These are phyloP conservation scores for Atkinsonella texensis DNA, from an alignment of 2,329 filamentous ascomycete genomes.

Conservation along the genomic window DNA sequence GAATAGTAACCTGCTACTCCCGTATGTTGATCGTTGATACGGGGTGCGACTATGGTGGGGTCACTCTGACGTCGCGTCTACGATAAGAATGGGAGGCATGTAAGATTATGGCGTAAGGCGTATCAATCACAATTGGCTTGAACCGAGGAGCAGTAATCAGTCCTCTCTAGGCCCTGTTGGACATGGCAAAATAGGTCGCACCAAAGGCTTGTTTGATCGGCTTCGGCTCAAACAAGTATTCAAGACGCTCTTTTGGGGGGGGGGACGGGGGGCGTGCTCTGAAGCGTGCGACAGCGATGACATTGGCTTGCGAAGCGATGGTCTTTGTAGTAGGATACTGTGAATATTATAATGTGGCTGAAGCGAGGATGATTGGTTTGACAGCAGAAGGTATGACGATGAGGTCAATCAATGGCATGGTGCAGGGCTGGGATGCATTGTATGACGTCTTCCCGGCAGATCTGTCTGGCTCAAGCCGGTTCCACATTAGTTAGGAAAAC, in stretches of 20 bases:
- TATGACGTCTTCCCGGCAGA: not conserved
- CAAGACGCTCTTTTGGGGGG: not conserved
- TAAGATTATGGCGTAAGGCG: not conserved
- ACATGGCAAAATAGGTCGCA: not conserved
- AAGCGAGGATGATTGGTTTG: not conserved
- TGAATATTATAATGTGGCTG: not conserved
- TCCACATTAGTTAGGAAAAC: not conserved
- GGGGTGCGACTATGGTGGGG: slow-evolving; percentile 3
- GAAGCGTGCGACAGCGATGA: not conserved
- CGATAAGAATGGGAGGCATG: not conserved
- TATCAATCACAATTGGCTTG: not conserved
- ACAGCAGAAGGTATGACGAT: not conserved
- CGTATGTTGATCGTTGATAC: not conserved
- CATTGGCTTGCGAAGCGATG: not conserved
- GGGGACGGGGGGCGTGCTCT: not conserved
- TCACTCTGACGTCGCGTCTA: slow-evolving; percentile 4
- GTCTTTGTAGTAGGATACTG: not conserved
- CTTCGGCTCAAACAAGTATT: not conserved
- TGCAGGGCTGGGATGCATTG: not conserved
- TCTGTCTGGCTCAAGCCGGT: not conserved
- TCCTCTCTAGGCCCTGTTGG: not conserved
- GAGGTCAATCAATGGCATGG: not conserved
- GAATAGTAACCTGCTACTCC: not conserved
- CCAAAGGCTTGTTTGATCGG: not conserved
- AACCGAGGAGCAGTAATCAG: not conserved